Base-by-base conservation (phyloP, 257 asterid species). In the Lavandula angustifolia region DNA sequence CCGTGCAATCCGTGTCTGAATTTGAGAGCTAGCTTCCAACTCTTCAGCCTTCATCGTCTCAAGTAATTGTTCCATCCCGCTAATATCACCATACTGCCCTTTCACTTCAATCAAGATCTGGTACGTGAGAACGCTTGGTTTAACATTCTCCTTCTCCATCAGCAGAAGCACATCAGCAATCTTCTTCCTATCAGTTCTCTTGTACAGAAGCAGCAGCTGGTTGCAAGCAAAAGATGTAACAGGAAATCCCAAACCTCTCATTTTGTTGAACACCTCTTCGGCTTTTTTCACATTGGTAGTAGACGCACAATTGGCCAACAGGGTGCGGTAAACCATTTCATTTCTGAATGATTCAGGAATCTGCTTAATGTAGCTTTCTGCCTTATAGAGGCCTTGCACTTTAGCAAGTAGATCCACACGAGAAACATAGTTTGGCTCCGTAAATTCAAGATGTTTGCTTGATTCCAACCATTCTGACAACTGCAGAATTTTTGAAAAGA, bases 11-110 rank as follows among this genome's bases (percentile, higher is more conserved):
- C 63, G 35, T 38, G 68, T 64, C 57, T 73, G 77, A 46, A 75
- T 78, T 29, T 6, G 54, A 46, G 59, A n/a, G 68, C 53, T 73
- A 12, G 80, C 87, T 66, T 79, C 67, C 41, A 79, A 6, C 40
- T 91, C 98, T 12, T 84, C 84, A 18, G 66, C 81, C 69, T 79
- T 76, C 96, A 91, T 82, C n/a, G 73, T 70, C 81, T 84, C 95
- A 0, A 91, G 53, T 32, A 86, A 43, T 74, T 81, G 67, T 64
- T 88, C 98, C 91, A 91, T 88, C 67, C 84, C 98, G 0, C 47
- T 5, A 12, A 91, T 84, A 66, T 91, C 98, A 10, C 74, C 77
- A 37, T 67, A 12, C 12, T 72, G 82, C 14, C 98, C 96, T 76
- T 82, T 84, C 55, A 79, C 70, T 60, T 82, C 86, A 11, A 87